Percentiles rank a stretch among this genome's conserved stretches.
These are phyloP conservation scores for Microcyclosporella mali DNA, from an alignment of 2,329 filamentous ascomycete genomes.

Conservation along the genomic window DNA sequence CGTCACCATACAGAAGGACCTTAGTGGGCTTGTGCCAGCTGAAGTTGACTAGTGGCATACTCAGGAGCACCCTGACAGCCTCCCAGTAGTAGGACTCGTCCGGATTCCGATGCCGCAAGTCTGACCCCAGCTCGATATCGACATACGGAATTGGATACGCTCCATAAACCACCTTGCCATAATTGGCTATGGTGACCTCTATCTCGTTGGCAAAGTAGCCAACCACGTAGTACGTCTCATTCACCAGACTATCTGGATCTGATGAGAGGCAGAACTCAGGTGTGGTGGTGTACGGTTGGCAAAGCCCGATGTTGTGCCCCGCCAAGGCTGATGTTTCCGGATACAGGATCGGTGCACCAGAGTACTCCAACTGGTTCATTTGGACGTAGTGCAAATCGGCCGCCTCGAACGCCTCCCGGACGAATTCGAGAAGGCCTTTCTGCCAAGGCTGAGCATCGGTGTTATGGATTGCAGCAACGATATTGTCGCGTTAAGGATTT, in stretches of 20 bases:
- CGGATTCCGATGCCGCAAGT: not conserved
- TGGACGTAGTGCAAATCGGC: not conserved
- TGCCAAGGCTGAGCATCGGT: not conserved
- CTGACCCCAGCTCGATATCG: not conserved
- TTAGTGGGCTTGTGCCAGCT: not conserved
- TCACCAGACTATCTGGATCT: not conserved
- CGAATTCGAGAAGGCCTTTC: not conserved
- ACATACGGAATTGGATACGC: not conserved
- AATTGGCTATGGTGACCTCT: not conserved
- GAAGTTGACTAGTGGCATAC: not conserved
- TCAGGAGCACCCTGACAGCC: not conserved
- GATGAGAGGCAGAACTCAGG: not conserved
- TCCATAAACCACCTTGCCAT: not conserved
- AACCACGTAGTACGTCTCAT: not conserved
- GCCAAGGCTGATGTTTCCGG: not conserved
- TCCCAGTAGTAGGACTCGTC: not conserved
- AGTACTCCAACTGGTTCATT: not conserved
- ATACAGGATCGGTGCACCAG: not conserved
- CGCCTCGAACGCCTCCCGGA: not conserved
- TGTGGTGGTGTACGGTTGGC: not conserved
- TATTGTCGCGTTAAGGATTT: not conserved
- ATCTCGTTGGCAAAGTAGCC: not conserved
- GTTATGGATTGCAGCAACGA: not conserved
- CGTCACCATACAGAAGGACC: constrained; percentile 2
- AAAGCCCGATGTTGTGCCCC: not conserved